Conservation (phyloP, 768 basidiomycete species). For the Kwoniella dendrophila region DNA sequence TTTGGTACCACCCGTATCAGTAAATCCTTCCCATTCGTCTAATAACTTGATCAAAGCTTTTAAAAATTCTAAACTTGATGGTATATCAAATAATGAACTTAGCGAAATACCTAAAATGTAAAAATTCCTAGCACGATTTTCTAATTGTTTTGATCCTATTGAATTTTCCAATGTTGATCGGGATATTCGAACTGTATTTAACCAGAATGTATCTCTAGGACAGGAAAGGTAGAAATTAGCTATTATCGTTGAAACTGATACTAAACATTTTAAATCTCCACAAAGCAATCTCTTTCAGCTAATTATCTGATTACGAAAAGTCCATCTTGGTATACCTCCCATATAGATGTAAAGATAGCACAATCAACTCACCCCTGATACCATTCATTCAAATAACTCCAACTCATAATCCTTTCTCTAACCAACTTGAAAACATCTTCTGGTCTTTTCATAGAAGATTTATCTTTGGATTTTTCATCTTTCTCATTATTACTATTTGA, state of each 20-base stretch:
- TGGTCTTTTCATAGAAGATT: slow-evolving; percentile 26
- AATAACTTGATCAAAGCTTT: slow-evolving; percentile 36
- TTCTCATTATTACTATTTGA: slow-evolving; percentile 4
- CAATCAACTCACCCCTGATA: slow-evolving; percentile 46
- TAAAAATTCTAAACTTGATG: slow-evolving; percentile 31
- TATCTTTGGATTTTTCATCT: not conserved
- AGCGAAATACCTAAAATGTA: slow-evolving; percentile 50
- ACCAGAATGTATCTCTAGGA: slow-evolving; percentile 49
- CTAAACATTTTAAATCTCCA: not conserved
- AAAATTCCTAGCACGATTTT: slow-evolving; percentile 36
- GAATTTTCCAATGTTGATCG: slow-evolving; percentile 32
- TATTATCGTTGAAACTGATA: not conserved
- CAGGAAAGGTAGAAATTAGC: not conserved
- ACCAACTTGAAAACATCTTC: slow-evolving; percentile 44
- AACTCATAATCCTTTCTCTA: slow-evolving; percentile 42
- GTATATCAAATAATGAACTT: slow-evolving; percentile 42
- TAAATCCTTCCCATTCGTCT: slow-evolving; percentile 53
- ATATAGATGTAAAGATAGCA: not conserved
- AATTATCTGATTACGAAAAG: too few species aligned
- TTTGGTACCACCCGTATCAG: slow-evolving; percentile 39
- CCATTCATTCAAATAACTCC: slow-evolving; percentile 52
- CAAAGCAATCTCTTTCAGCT: too few species aligned
- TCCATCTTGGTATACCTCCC: not conserved
- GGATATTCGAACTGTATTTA: slow-evolving; percentile 50
- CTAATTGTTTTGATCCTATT: slow-evolving; percentile 39